A percentile compares a stretch with the other conserved stretches of the same genome.
These are phyloP conservation scores for Elymus sibiricus DNA, from an alignment of 176 grass and related monocot genomes.

Conservation along the genomic window DNA sequence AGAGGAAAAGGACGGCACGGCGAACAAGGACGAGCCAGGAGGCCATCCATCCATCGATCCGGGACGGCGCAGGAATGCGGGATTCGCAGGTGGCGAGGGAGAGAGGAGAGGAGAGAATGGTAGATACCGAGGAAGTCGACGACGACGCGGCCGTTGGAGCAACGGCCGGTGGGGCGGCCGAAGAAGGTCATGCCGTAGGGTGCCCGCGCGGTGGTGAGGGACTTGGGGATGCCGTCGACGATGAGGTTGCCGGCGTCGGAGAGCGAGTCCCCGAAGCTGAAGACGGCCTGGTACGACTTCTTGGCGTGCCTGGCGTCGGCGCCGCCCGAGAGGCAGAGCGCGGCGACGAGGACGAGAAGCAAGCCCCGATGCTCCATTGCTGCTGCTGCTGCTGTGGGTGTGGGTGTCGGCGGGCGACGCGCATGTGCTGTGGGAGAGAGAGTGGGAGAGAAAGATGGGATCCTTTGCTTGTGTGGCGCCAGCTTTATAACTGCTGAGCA, in stretches of 20 bases:
- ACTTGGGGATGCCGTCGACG: constrained; percentile 41
- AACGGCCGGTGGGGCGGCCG: constrained; percentile 58
- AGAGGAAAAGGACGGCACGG: background rate
- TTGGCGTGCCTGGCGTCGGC: background rate
- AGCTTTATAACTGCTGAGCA: constrained; percentile 14
- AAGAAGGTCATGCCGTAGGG: constrained; percentile 65
- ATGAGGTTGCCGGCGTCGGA: constrained; percentile 74
- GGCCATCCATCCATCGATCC: background rate
- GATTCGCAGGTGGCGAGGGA: background rate
- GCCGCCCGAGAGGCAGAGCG: background rate
- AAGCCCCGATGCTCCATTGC: constrained; percentile 18
- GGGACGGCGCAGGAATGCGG: background rate
- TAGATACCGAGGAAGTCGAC: constrained; percentile 66
- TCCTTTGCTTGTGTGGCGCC: constrained; percentile 30
- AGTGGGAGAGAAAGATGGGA: background rate
- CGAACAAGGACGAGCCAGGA: background rate
- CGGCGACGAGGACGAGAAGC: background rate
- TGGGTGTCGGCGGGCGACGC: constrained; percentile 20
- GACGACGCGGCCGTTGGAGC: constrained; percentile 65
- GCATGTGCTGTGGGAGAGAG: constrained; percentile 11
- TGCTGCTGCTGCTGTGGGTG: constrained; percentile 13
- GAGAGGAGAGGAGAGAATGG: background rate
- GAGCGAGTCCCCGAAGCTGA: constrained; percentile 81
- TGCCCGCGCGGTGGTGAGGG: constrained; percentile 50
- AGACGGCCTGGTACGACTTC: constrained; percentile 58